A percentile compares a stretch with the other conserved stretches of the same genome.
phyloP scores from a whole-genome alignment of 108 stramenopile species.

The Nitzschia putrida region DNA sequence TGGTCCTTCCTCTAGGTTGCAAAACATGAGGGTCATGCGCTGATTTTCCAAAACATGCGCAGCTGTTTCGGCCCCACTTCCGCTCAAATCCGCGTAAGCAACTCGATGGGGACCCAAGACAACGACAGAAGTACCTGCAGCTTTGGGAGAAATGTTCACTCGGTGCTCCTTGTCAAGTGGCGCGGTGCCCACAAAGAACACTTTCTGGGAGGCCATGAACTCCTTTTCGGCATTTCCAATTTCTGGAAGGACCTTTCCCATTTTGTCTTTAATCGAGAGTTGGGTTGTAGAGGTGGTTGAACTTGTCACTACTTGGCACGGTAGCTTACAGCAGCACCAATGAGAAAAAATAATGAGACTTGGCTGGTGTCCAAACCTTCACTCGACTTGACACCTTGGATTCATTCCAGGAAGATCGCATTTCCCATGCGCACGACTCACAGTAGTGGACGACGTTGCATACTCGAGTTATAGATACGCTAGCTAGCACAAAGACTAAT shows the following conservation, averaged over 20 bases:
- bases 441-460: too few species aligned
- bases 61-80: slow-evolving; percentile 46
- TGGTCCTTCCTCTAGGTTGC: slow-evolving; percentile 41
- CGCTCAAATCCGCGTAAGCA: slow-evolving; percentile 42
- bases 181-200: slow-evolving; percentile 57
- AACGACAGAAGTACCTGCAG: slow-evolving; percentile 26
- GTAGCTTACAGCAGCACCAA: too few species aligned
- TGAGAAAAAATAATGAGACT: too few species aligned
- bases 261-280: not conserved
- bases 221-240: slow-evolving; percentile 6
- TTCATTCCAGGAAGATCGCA: too few species aligned
- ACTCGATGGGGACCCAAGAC: slow-evolving; percentile 37
- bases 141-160: slow-evolving; percentile 52
- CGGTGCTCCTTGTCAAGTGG: slow-evolving; percentile 29
- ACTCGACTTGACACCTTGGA: too few species aligned
- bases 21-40: slow-evolving; percentile 50
- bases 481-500: too few species aligned
- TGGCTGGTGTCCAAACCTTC: too few species aligned
- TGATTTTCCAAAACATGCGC: slow-evolving; percentile 47
- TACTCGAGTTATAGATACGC: too few species aligned
- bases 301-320: too few species aligned
- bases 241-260: slow-evolving; percentile 27
- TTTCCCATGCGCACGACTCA: too few species aligned
- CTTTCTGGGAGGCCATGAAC: slow-evolving; percentile 42
- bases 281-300: too few species aligned